Percentiles rank a stretch among this genome's conserved stretches.
These are phyloP conservation scores for Abelmoschus esculentus DNA, from an alignment of 345 rosid genomes.

Conservation along the genomic window DNA sequence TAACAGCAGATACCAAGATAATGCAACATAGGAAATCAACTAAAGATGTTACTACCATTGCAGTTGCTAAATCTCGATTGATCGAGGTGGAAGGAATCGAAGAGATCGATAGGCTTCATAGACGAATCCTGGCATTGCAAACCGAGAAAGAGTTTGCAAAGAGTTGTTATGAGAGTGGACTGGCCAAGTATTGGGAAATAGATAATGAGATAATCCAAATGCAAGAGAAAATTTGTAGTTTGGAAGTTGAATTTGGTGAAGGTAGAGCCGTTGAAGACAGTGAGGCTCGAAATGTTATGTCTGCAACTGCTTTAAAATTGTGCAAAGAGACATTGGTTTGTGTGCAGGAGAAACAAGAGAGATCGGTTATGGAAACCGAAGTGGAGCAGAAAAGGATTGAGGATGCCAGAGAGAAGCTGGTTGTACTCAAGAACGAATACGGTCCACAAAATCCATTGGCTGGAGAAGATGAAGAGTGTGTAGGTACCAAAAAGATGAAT, in stretches of 20 bases:
- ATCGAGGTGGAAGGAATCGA: conserved; percentile 50
- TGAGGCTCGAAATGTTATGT: conserved; percentile 78
- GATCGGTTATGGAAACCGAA: conserved; percentile 44
- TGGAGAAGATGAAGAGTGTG: neutral
- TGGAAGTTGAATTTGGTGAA: conserved; percentile 82
- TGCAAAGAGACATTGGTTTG: conserved; percentile 64
- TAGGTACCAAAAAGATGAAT: neutral
- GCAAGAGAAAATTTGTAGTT: conserved; percentile 53
- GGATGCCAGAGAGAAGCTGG: conserved; percentile 42
- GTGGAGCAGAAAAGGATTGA: conserved; percentile 44
- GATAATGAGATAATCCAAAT: conserved; percentile 51
- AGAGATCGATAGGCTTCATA: conserved; percentile 78
- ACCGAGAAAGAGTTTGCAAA: conserved; percentile 87
- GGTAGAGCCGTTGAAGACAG: conserved; percentile 66
- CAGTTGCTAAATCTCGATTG: conserved; percentile 54
- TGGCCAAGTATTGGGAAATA: conserved; percentile 73
- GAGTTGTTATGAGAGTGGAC: conserved; percentile 62
- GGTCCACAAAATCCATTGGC: neutral
- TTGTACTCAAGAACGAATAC: conserved; percentile 29
- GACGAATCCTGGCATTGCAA: conserved; percentile 59
- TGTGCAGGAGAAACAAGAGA: conserved; percentile 65
- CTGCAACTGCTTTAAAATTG: conserved; percentile 65
- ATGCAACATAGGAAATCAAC: conserved; percentile 40
- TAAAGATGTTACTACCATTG: conserved; percentile 1
- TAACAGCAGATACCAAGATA: conserved; percentile 45